Base-by-base conservation (phyloP, 805 yeast genomes). In the Priceomyces haplophilus region DNA sequence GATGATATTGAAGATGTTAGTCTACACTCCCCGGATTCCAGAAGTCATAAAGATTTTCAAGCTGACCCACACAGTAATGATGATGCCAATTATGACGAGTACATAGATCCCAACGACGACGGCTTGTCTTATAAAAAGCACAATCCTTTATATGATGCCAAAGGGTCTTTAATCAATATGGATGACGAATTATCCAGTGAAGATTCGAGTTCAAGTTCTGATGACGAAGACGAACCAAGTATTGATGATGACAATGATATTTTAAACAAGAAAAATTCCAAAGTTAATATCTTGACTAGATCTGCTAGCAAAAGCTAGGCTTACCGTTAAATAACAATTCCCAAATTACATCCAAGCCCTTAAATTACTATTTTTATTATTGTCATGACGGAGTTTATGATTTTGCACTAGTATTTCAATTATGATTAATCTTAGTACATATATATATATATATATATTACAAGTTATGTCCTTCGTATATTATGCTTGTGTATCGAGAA, bases 61-160 rank as follows among this genome's bases (percentile, higher is more conserved):
- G 63, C 61, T 29, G 65, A 59, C 34, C 50, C 54, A 13, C 51
- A 47, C n/a, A 20, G 34, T 35, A 18, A 12, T 11, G 34, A 38
- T n/a, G 51, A 47, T 23, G 51, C 60, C 25, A 62, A 57, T 35
- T 70, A 69, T 21, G 88, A 84, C 46, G 89, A 82, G 46, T 83
- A 85, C 53, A 79, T 78, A 52, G 90, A 85, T 56, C 90, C 91
- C 1, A 83, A 85, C 54, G 91, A 85, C 58, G 91, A 85, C 54
- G 91, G 91, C 0, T 80, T 78, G 55, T 81, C 87, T 1, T 85
- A 85, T 59, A 79, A 80, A 41, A 82, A 79, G 56, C 70, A 74
- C 18, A 79, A 82, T 52, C 83, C 87, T 4, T 60, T 83, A 42
- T 83, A 84, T 54, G 79, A 75, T 49, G 65, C 78, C 8, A 48